phyloP scores from a whole-genome alignment of 495 filamentous ascomycete genomes.

The Podospora sp. region DNA sequence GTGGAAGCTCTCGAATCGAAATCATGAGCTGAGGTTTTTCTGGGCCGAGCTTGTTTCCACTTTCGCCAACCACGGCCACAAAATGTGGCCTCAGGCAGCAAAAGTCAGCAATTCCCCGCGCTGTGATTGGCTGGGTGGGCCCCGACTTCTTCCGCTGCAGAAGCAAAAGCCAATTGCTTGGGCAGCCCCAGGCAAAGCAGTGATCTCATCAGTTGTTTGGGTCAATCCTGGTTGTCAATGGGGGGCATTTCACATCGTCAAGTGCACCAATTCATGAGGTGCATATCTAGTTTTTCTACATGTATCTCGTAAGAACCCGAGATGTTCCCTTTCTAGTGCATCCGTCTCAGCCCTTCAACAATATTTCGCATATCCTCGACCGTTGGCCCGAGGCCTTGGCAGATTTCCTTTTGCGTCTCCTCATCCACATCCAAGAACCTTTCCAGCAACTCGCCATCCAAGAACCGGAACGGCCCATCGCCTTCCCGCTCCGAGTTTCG shows the following conservation, averaged over 20 bases:
- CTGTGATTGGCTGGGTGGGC: constrained; percentile 31
- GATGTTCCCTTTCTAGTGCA: constrained; percentile 56
- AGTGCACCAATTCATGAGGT: not conserved
- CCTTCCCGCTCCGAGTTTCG: constrained; percentile 67
- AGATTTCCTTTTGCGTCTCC: constrained; percentile 66
- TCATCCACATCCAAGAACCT: constrained; percentile 72
- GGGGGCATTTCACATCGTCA: not conserved
- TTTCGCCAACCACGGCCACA: constrained; percentile 29
- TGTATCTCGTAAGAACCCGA: not conserved
- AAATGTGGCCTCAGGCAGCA: constrained; percentile 36
- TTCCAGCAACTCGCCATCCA: constrained; percentile 92
- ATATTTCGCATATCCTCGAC: constrained; percentile 73
- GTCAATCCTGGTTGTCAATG: not conserved
- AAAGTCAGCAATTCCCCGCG: constrained; percentile 20
- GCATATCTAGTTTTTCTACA: too few species aligned
- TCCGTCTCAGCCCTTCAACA: constrained; percentile 71
- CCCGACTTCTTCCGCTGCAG: constrained; percentile 34
- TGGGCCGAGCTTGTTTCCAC: constrained; percentile 43
- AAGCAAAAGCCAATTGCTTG: not conserved
- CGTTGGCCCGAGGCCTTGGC: constrained; percentile 59
- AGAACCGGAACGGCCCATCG: constrained; percentile 80
- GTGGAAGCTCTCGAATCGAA: constrained; percentile 23
- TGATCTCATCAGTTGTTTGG: constrained; percentile 10
- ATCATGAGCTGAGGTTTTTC: constrained; percentile 54
- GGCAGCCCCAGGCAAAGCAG: constrained; percentile 3